Evolutionary conservation across 306 rosid genomes (phyloP).

Genomic region (Corylus americana): DNA sequence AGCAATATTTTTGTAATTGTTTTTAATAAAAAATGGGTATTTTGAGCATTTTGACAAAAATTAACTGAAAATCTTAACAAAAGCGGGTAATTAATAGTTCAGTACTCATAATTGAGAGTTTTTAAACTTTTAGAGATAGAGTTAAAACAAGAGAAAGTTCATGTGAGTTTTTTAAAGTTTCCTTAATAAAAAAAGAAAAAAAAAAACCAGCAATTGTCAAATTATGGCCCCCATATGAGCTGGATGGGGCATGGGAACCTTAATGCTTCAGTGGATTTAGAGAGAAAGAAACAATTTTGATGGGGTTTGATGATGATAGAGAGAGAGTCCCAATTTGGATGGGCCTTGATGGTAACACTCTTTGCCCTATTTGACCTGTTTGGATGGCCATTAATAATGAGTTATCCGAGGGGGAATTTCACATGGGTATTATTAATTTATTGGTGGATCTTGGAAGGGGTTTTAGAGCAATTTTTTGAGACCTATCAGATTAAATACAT

Average conservation of each 20-base stretch:
- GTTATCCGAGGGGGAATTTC: slow-evolving; percentile 33
- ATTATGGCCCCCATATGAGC: slow-evolving; percentile 33
- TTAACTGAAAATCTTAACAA: too few species aligned
- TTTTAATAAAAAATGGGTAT: too few species aligned
- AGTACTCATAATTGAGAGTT: too few species aligned
- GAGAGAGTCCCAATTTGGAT: slow-evolving; percentile 17
- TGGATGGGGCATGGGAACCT: slow-evolving; percentile 32
- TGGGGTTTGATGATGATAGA: not conserved
- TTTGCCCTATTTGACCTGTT: slow-evolving; percentile 20
- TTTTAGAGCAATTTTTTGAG: too few species aligned
- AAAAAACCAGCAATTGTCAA: not conserved
- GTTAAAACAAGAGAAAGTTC: too few species aligned
- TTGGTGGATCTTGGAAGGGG: not conserved
- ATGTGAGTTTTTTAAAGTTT: too few species aligned
- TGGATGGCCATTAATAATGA: slow-evolving; percentile 30
- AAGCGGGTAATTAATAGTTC: too few species aligned
- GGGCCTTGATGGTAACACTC: slow-evolving; percentile 26
- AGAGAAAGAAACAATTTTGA: slow-evolving; percentile 7
- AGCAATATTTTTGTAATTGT: too few species aligned
- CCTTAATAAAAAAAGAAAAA: too few species aligned
- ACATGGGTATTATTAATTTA: slow-evolving; percentile 20
- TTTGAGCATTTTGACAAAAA: too few species aligned
- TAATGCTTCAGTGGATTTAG: not conserved
- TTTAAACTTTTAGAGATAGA: too few species aligned
- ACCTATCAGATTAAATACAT: not conserved